A percentile compares a stretch with the other conserved stretches of the same genome.
Conservation (phyloP, 83 land plant genomes). For the Diphasiastrum complanatum region DNA sequence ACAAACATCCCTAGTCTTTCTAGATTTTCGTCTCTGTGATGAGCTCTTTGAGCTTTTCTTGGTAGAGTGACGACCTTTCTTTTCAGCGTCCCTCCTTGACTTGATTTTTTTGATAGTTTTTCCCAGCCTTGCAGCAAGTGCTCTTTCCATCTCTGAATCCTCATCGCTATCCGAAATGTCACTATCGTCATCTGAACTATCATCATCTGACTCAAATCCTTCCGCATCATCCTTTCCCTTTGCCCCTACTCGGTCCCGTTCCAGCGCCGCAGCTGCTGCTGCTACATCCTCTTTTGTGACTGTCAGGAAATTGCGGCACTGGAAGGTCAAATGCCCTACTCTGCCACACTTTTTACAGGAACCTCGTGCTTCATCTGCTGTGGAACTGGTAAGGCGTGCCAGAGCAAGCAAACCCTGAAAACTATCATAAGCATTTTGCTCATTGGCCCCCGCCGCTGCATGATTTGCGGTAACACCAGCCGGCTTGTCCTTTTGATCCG, state of each 20-base stretch:
- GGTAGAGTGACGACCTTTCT: too few species aligned
- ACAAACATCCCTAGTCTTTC: too few species aligned
- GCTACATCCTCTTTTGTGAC: constrained; percentile 54
- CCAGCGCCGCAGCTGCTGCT: constrained; percentile 32
- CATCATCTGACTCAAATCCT: constrained; percentile 11
- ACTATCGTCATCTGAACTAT: constrained; percentile 33
- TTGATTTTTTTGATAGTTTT: constrained; percentile 33
- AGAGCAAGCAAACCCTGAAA: constrained; percentile 86
- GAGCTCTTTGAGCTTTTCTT: too few species aligned
- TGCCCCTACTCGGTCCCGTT: constrained; percentile 14
- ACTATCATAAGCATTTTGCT: constrained; percentile 73
- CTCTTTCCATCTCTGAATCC: constrained; percentile 84
- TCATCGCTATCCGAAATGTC: constrained; percentile 77
- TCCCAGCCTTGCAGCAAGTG: constrained; percentile 46
- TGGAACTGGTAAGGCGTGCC: constrained; percentile 62
- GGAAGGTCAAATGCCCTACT: constrained; percentile 83
- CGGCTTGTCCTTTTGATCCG: constrained; percentile 38
- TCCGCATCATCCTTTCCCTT: constrained; percentile 29
- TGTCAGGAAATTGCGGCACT: constrained; percentile 79
- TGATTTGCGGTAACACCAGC: constrained; percentile 25
- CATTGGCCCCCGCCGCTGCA: constrained; percentile 25
- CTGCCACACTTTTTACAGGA: constrained; percentile 84
- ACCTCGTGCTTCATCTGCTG: constrained; percentile 75
- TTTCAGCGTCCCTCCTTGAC: too few species aligned
- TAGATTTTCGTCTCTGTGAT: too few species aligned